A percentile compares a stretch with the other conserved stretches of the same genome.
These are phyloP conservation scores for Lyophyllum semitale DNA, from an alignment of 768 basidiomycete genomes.

Conservation along the genomic window DNA sequence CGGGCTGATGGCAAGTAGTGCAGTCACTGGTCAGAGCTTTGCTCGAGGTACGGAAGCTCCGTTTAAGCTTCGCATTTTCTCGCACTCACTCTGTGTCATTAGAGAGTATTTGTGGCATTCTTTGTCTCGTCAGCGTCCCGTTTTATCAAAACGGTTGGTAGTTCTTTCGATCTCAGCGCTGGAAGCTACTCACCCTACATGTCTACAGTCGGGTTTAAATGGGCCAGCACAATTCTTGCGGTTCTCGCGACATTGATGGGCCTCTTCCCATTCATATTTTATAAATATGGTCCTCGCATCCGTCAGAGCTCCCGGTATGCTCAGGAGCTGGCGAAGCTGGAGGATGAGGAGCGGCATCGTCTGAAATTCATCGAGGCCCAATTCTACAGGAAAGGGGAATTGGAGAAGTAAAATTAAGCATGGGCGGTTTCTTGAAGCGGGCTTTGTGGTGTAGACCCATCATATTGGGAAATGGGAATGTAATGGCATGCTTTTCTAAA, in stretches of 20 bases:
- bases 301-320: conserved; percentile 20
- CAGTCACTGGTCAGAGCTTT: conserved; percentile 24
- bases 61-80: neutral
- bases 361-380: conserved; percentile 13
- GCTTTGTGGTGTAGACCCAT: no score
- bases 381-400: neutral
- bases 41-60: conserved; percentile 15
- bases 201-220: conserved; percentile 19
- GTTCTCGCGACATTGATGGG: conserved; percentile 22
- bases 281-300: conserved; percentile 20
- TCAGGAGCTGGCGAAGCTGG: conserved; percentile 17
- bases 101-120: conserved; percentile 21
- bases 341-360: conserved; percentile 18
- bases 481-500: no score
- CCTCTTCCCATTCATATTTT: conserved; percentile 21
- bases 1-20: conserved; percentile 23
- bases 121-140: conserved; percentile 16
- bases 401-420: neutral
- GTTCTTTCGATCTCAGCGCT: neutral
- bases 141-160: conserved; percentile 20
- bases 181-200: neutral
- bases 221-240: conserved; percentile 21
- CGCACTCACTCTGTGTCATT: neutral
- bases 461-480: no score
- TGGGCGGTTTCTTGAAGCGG: no score